Percentiles rank a stretch among this genome's conserved stretches.
Evolutionary conservation across 2,329 filamentous ascomycete species (phyloP).

Genomic region (Diaporthe sp.): DNA sequence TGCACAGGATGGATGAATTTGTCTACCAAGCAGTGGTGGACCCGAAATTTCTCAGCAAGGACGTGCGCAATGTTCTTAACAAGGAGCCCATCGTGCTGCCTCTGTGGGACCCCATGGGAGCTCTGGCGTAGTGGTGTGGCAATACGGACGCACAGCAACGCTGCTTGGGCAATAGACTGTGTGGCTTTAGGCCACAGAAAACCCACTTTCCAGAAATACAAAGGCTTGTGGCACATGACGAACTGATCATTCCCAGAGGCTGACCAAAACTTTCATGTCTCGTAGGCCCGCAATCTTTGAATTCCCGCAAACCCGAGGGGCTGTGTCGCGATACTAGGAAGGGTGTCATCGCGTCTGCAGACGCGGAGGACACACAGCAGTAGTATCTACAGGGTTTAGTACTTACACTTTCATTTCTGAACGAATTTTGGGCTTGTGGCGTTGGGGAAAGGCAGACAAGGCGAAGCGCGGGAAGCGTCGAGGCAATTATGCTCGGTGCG

Average conservation of each 20-base stretch:
- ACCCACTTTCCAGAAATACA: not conserved
- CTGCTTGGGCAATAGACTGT: not conserved
- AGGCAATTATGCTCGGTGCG: not conserved
- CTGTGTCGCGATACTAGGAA: not conserved
- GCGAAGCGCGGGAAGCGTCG: conserved; percentile 16
- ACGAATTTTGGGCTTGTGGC: not conserved
- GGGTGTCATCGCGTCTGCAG: not conserved
- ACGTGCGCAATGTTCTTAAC: conserved; percentile 78
- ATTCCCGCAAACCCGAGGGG: not conserved
- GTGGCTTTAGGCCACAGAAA: not conserved
- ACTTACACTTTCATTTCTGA: not conserved
- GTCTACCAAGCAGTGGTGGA: conserved; percentile 90
- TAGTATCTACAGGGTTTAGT: not conserved
- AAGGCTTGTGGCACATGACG: not conserved
- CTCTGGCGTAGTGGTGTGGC: conserved; percentile 67
- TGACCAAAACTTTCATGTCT: not conserved
- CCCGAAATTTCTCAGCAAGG: conserved; percentile 73
- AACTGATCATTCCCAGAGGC: not conserved
- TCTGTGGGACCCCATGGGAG: conserved; percentile 86
- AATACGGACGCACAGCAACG: not conserved
- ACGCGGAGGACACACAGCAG: not conserved
- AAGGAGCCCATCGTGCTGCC: conserved; percentile 79
- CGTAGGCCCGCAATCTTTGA: not conserved
- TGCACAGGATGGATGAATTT: conserved; percentile 75
- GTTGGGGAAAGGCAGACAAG: not conserved